phyloP scores from a whole-genome alignment of 2,329 filamentous ascomycete species.

The Botrytis elliptica region DNA sequence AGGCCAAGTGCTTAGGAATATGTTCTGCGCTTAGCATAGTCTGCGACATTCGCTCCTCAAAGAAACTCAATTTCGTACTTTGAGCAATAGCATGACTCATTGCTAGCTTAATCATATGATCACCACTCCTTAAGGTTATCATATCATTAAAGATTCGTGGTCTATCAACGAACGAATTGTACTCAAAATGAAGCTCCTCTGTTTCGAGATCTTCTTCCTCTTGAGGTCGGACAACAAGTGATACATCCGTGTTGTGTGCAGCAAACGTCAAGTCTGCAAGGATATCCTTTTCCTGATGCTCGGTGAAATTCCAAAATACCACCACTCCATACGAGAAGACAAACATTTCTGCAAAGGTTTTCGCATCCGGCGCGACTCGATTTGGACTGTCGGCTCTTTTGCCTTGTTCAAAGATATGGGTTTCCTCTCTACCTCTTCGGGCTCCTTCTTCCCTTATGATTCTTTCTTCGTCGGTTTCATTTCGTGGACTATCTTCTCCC shows the following conservation, averaged over 20 bases:
- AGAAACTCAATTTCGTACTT: constrained; percentile 93
- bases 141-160: constrained; percentile 98
- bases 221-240: constrained; percentile 75
- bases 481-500: constrained; percentile 47
- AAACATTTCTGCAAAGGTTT: constrained; percentile 91
- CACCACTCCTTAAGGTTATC: constrained; percentile 91
- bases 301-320: constrained; percentile 98
- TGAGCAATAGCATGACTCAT: constrained; percentile 98
- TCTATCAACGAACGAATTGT: constrained; percentile 79
- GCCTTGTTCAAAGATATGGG: constrained; percentile 39
- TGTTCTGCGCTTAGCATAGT: constrained; percentile 94
- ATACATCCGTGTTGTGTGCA: constrained; percentile 60
- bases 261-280: constrained; percentile 93
- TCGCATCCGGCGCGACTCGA: constrained; percentile 66
- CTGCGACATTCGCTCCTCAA: constrained; percentile 92
- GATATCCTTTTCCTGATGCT: constrained; percentile 93
- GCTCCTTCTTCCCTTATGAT: constrained; percentile 37
- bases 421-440: constrained; percentile 40
- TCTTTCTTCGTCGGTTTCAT: constrained; percentile 41
- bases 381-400: constrained; percentile 51
- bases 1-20: constrained; percentile 81
- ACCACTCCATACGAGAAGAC: constrained; percentile 96
- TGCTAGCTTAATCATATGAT: constrained; percentile 98
- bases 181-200: constrained; percentile 98
- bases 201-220: constrained; percentile 92